Conservation (phyloP, 108 stramenopile genomes). For the Tribonema minus region DNA sequence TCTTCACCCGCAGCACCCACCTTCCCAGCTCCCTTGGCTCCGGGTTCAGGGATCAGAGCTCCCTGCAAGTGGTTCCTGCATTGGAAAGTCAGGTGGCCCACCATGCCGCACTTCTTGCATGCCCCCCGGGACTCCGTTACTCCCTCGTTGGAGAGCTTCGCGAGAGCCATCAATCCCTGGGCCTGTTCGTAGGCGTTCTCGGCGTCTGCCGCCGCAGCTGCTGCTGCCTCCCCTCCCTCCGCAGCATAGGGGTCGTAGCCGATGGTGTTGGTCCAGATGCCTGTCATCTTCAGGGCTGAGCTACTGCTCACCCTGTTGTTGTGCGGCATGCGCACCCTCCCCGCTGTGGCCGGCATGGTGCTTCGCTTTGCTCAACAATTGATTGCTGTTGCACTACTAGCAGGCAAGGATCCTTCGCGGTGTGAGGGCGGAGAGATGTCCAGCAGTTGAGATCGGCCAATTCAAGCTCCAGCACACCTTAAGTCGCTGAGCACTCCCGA, state of each 20-base stretch:
- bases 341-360: slow-evolving; percentile 45
- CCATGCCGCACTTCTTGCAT: slow-evolving; percentile 43
- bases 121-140: slow-evolving; percentile 35
- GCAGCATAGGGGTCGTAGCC: slow-evolving; percentile 48
- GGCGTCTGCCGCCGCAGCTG: slow-evolving; percentile 15
- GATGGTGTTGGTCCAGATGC: slow-evolving; percentile 49
- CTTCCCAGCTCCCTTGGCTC: too few relatives aligned
- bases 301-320: slow-evolving; percentile 45
- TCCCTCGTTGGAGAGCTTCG: slow-evolving; percentile 48
- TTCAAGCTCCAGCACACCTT: too few relatives aligned
- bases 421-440: too few relatives aligned
- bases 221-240: slow-evolving; percentile 23
- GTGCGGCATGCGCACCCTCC: slow-evolving; percentile 48
- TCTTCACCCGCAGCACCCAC: too few relatives aligned
- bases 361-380: too few relatives aligned
- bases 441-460: too few relatives aligned
- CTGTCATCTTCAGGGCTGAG: slow-evolving; percentile 47
- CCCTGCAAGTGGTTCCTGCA: slow-evolving; percentile 48
- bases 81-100: slow-evolving; percentile 45
- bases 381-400: too few relatives aligned
- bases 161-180: slow-evolving; percentile 43
- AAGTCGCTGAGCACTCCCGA: too few relatives aligned
- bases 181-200: slow-evolving; percentile 47
- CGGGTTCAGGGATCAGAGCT: too few relatives aligned
- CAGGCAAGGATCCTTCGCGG: too few relatives aligned